Percentiles rank a stretch among this genome's conserved stretches.
Evolutionary conservation across 305 asterid genomes (phyloP).

Genomic region (Petunia hybrid): DNA sequence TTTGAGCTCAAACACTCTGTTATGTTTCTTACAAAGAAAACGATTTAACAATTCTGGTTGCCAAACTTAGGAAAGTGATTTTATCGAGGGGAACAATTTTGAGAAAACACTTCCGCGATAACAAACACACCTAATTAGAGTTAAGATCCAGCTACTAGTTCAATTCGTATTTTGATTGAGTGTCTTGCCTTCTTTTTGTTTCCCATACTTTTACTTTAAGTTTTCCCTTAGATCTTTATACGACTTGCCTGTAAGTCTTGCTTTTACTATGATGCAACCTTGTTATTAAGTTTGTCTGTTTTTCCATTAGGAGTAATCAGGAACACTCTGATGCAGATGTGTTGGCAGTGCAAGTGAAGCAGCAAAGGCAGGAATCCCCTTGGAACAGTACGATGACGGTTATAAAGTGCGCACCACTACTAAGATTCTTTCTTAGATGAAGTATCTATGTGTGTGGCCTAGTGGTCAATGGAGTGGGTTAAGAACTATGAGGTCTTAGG

Average conservation of each 20-base stretch:
- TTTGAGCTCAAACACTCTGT: not conserved
- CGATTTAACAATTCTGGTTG: not conserved
- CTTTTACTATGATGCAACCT: conserved; percentile 27
- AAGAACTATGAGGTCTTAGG: no score
- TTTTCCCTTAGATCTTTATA: conserved; percentile 8
- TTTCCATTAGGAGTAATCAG: conserved; percentile 46
- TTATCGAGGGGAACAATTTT: not conserved
- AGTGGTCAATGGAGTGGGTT: no score
- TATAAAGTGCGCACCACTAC: conserved; percentile 51
- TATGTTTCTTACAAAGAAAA: not conserved
- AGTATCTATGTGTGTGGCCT: no score
- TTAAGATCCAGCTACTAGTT: not conserved
- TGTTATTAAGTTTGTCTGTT: conserved; percentile 32
- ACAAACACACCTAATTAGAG: not conserved
- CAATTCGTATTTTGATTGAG: conserved; percentile 21
- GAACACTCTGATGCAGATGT: conserved; percentile 64
- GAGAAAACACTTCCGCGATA: not conserved
- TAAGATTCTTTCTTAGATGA: conserved; percentile 6
- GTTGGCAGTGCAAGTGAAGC: conserved; percentile 87
- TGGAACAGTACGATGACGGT: conserved; percentile 59
- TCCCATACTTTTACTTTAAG: not conserved
- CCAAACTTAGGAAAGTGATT: not conserved
- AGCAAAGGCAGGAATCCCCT: conserved; percentile 81
- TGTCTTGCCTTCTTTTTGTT: not conserved
- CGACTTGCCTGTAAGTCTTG: not conserved